These are phyloP conservation scores for Sarocladium oryzae DNA, from an alignment of 2,329 filamentous ascomycete species.

Conservation along the genomic window DNA sequence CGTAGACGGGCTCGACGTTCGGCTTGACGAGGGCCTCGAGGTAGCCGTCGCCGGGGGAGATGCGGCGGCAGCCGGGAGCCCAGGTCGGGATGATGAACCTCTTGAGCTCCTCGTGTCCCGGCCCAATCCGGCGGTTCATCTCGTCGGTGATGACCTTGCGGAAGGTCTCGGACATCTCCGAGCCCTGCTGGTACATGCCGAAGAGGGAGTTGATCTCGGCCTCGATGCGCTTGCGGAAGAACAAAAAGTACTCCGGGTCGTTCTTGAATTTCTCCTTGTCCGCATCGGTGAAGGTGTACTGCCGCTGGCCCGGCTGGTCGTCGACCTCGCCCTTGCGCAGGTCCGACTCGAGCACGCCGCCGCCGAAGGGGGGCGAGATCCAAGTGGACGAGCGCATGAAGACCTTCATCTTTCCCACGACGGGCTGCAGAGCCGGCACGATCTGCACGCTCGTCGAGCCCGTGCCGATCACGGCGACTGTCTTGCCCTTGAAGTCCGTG, in stretches of 20 bases:
- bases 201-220: slow-evolving; percentile 35
- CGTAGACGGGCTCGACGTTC: slow-evolving; percentile 37
- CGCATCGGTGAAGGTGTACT: slow-evolving; percentile 32
- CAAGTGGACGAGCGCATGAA: slow-evolving; percentile 25
- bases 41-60: slow-evolving; percentile 36
- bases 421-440: slow-evolving; percentile 35
- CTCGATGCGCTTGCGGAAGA: slow-evolving; percentile 36
- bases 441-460: slow-evolving; percentile 48
- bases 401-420: slow-evolving; percentile 18
- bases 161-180: slow-evolving; percentile 30
- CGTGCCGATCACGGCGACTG: slow-evolving; percentile 46
- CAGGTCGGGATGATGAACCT: slow-evolving; percentile 34
- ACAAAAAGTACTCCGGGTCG: slow-evolving; percentile 32
- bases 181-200: slow-evolving; percentile 34
- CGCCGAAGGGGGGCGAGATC: slow-evolving; percentile 18
- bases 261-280: slow-evolving; percentile 32
- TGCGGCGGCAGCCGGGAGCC: slow-evolving; percentile 35
- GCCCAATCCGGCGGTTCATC: slow-evolving; percentile 34
- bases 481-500: slow-evolving; percentile 36
- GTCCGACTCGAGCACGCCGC: slow-evolving; percentile 21
- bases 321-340: slow-evolving; percentile 21
- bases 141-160: slow-evolving; percentile 33
- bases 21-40: slow-evolving; percentile 33
- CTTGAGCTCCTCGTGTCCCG: slow-evolving; percentile 33
- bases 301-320: slow-evolving; percentile 27